Evolutionary conservation across 2,329 filamentous ascomycete genomes (phyloP).

Genomic region (Pestalotiopsis sp.): DNA sequence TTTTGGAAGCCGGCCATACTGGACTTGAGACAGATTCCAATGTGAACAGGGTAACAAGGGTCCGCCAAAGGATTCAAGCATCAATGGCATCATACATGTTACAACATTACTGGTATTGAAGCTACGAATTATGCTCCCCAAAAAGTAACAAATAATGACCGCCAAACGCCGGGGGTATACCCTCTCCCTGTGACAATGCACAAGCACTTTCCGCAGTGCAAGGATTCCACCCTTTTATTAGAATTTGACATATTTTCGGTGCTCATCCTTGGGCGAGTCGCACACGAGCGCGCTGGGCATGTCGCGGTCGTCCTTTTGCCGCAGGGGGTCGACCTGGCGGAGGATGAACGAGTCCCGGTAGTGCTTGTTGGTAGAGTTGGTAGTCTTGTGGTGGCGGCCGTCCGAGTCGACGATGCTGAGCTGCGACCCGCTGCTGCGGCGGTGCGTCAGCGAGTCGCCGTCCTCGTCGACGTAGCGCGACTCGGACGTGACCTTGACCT

Average conservation of each 20-base stretch:
- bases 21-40: no score
- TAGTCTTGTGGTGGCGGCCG: background rate
- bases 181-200: background rate
- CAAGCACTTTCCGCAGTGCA: background rate
- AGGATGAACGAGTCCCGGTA: constrained; percentile 11
- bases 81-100: background rate
- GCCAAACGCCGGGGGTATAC: background rate
- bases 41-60: background rate
- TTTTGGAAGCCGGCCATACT: background rate
- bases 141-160: background rate
- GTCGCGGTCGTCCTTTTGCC: background rate
- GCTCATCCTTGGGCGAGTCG: background rate
- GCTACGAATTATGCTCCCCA: background rate
- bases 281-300: background rate
- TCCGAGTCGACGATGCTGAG: constrained; percentile 12
- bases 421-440: constrained; percentile 22
- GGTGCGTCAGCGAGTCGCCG: constrained; percentile 23
- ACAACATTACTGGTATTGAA: background rate
- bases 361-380: background rate
- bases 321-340: constrained; percentile 13
- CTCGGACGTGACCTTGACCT: constrained; percentile 28
- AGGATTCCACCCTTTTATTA: background rate
- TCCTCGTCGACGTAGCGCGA: constrained; percentile 25
- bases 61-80: background rate
- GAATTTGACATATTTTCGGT: constrained; percentile 3